Evolutionary conservation across 2,329 filamentous ascomycete species (phyloP).

Genomic region (Sporothrix luriei): DNA sequence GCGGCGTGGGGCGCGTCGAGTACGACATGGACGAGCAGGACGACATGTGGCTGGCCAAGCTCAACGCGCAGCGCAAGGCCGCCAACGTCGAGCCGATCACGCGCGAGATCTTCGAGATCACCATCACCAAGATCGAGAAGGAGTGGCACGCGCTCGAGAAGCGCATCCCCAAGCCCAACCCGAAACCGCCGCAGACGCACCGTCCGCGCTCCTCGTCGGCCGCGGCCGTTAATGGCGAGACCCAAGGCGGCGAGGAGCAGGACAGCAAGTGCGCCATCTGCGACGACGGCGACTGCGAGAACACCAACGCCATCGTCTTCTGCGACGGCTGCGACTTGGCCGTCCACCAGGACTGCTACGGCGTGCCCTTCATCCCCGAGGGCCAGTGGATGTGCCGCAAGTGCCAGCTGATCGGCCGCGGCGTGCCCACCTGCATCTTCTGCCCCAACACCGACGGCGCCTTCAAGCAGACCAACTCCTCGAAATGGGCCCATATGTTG

Average conservation of each 20-base stretch:
- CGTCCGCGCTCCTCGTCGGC: conserved; percentile 90
- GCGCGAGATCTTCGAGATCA: conserved; percentile 93
- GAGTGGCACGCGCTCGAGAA: conserved; percentile 97
- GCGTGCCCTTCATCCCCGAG: conserved; percentile 97
- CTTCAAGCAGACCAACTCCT: conserved; percentile 96
- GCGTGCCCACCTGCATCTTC: conserved; percentile 94
- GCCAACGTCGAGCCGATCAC: conserved; percentile 81
- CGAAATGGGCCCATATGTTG: conserved; percentile 94
- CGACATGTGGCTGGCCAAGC: conserved; percentile 87
- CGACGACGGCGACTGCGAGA: conserved; percentile 98
- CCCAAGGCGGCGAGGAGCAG: conserved; percentile 81
- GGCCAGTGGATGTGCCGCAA: conserved; percentile 98
- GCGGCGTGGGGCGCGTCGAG: conserved; percentile 78
- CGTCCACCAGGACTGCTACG: conserved; percentile 98
- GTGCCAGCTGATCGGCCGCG: conserved; percentile 91
- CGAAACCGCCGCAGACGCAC: conserved; percentile 93
- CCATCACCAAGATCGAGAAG: conserved; percentile 98
- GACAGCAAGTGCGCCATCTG: conserved; percentile 98
- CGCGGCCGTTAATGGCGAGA: conserved; percentile 92
- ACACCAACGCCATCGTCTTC: conserved; percentile 98
- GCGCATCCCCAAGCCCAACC: conserved; percentile 93
- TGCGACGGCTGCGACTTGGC: conserved; percentile 97
- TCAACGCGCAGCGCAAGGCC: conserved; percentile 75
- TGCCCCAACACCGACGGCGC: conserved; percentile 96
- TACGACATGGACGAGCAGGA: conserved; percentile 99